Conservation (phyloP, 768 basidiomycete genomes). For the Daedalea quercina region DNA sequence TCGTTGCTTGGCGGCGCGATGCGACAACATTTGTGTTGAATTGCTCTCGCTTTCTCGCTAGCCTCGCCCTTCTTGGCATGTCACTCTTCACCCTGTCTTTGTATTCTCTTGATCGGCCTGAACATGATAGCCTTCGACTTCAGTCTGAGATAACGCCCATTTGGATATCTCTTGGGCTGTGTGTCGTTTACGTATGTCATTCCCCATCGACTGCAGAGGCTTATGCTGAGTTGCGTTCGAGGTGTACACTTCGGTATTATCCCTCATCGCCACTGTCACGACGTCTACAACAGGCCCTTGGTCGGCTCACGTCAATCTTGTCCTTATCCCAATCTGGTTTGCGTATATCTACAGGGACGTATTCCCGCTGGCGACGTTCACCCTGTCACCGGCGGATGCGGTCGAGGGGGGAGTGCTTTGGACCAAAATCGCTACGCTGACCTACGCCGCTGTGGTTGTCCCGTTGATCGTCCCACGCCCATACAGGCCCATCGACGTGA, state of each 20-base stretch:
- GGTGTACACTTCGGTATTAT: not conserved
- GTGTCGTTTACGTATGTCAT: not conserved
- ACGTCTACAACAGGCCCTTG: not conserved
- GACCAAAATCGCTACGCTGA: constrained; percentile 40
- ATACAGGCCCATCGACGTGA: constrained; percentile 48
- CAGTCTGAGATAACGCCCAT: no score
- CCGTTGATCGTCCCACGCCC: constrained; percentile 48
- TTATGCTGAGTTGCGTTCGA: constrained; percentile 26
- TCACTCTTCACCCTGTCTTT: not conserved
- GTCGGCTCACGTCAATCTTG: constrained; percentile 34
- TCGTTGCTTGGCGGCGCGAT: no score
- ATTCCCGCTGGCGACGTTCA: constrained; percentile 50
- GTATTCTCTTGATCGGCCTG: not conserved
- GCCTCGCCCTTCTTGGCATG: not conserved
- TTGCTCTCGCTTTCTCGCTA: not conserved
- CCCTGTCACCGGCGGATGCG: constrained; percentile 38
- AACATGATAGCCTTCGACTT: not conserved
- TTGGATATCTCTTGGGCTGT: not conserved
- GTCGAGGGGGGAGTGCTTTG: constrained; percentile 44
- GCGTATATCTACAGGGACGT: constrained; percentile 51
- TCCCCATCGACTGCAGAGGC: not conserved
- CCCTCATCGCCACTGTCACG: not conserved
- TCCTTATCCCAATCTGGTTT: constrained; percentile 39
- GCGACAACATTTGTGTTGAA: not conserved
- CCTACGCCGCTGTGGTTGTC: constrained; percentile 36